phyloP scores from a whole-genome alignment of 2,329 filamentous ascomycete species.

The Cladosporium sp. region DNA sequence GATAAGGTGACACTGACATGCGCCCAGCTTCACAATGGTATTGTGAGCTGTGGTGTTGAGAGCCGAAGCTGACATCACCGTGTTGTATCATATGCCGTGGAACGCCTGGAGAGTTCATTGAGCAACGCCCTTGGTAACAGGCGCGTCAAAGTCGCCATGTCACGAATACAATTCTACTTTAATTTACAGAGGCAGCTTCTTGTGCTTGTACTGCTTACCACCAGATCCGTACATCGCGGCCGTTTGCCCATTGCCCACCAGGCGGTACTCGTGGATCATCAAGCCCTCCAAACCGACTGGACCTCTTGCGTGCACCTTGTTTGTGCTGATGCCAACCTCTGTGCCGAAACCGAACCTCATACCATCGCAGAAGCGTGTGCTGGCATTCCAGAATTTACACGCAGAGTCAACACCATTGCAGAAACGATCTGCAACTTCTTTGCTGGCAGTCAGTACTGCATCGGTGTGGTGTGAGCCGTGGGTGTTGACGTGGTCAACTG shows the following conservation, averaged over 20 bases:
- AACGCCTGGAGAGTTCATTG: background rate
- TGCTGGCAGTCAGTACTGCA: conserved; percentile 73
- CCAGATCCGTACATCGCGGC: conserved; percentile 69
- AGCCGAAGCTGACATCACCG: background rate
- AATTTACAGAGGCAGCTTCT: conserved; percentile 43
- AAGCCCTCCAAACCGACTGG: conserved; percentile 92
- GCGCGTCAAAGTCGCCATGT: background rate
- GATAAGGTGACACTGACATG: background rate
- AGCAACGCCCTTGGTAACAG: background rate
- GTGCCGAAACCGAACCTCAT: conserved; percentile 98
- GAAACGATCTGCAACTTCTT: conserved; percentile 72
- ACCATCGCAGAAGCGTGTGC: conserved; percentile 89
- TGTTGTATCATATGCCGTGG: background rate
- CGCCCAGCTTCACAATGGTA: conserved; percentile 1
- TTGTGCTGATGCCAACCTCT: conserved; percentile 97
- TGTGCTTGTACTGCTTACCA: conserved; percentile 59
- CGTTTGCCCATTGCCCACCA: conserved; percentile 80
- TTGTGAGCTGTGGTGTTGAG: background rate
- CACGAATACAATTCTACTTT: background rate
- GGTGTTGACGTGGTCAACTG: conserved; percentile 84
- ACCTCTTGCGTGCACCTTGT: conserved; percentile 94
- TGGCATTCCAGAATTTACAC: conserved; percentile 96
- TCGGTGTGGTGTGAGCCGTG: conserved; percentile 96
- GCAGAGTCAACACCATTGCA: conserved; percentile 84
- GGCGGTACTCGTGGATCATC: conserved; percentile 96